Conservation (phyloP, 2,329 filamentous ascomycete genomes). For the Pseudogymnoascus sp. region DNA sequence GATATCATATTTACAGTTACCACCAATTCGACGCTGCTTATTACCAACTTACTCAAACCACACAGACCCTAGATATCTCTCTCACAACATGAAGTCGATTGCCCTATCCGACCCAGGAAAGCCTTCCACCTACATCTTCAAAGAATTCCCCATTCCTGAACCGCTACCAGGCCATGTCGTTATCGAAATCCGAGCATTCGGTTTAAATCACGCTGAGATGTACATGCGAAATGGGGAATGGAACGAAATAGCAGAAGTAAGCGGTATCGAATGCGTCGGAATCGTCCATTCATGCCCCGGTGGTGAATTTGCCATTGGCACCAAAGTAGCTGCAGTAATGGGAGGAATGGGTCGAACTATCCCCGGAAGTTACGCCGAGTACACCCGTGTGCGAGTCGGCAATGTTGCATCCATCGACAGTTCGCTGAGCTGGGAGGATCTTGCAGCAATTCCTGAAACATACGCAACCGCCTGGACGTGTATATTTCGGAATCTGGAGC, state of each 20-base stretch:
- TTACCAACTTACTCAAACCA: background rate
- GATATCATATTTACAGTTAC: background rate
- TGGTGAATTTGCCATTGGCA: constrained; percentile 15
- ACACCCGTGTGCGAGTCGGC: constrained; percentile 14
- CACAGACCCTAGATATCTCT: background rate
- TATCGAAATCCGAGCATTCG: constrained; percentile 34
- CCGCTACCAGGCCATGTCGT: constrained; percentile 32
- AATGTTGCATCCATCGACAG: constrained; percentile 16
- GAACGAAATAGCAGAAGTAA: constrained; percentile 15
- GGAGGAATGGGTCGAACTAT: constrained; percentile 19
- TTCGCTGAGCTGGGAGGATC: constrained; percentile 17
- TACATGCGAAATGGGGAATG: constrained; percentile 14
- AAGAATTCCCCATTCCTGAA: constrained; percentile 34
- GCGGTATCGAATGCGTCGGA: constrained; percentile 23
- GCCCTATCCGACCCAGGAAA: constrained; percentile 22
- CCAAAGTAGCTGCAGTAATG: constrained; percentile 19
- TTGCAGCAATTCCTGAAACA: constrained; percentile 20
- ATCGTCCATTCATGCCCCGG: constrained; percentile 17
- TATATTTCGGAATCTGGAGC: constrained; percentile 19
- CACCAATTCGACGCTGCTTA: background rate
- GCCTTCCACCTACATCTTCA: constrained; percentile 10
- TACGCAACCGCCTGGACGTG: constrained; percentile 20
- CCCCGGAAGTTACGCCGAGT: constrained; percentile 22
- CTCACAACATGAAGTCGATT: constrained; percentile 28
- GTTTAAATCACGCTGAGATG: constrained; percentile 30